A percentile compares a stretch with the other conserved stretches of the same genome.
phyloP scores from a whole-genome alignment of 768 basidiomycete genomes.

The Dendrothele bispora region DNA sequence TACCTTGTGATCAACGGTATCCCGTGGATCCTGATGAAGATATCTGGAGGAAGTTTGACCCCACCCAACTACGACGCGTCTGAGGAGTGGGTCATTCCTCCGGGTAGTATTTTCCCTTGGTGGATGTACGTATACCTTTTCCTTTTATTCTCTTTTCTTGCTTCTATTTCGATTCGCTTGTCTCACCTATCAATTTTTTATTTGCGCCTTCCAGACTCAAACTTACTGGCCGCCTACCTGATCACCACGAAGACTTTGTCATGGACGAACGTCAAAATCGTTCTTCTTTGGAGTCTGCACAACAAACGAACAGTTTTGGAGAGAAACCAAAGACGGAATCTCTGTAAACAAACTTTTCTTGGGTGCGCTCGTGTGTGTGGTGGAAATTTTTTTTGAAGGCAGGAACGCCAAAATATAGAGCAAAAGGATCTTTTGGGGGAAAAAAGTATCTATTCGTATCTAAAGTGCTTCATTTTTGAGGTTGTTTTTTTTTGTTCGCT shows the following conservation, averaged over 20 bases:
- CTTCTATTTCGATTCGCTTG: neutral
- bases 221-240: slow-evolving; percentile 15
- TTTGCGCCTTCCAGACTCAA: slow-evolving; percentile 20
- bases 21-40: slow-evolving; percentile 55
- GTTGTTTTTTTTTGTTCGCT: neutral
- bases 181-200: neutral
- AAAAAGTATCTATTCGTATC: slow-evolving; percentile 7
- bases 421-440: slow-evolving; percentile 25
- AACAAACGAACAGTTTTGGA: too few relatives aligned
- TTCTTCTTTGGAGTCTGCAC: slow-evolving; percentile 31
- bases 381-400: too few relatives aligned
- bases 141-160: too few relatives aligned
- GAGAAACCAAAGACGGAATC: too few relatives aligned
- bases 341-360: too few relatives aligned
- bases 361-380: too few relatives aligned
- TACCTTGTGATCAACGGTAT: slow-evolving; percentile 76
- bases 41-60: slow-evolving; percentile 55
- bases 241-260: slow-evolving; percentile 24
- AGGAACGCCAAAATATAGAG: too few relatives aligned
- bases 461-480: neutral
- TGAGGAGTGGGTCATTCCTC: slow-evolving; percentile 72
- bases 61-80: slow-evolving; percentile 65
- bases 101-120: slow-evolving; percentile 63
- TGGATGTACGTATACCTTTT: slow-evolving; percentile 72
- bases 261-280: slow-evolving; percentile 30